phyloP scores from a whole-genome alignment of 257 asterid genomes.

The Solanum chiquidenum region DNA sequence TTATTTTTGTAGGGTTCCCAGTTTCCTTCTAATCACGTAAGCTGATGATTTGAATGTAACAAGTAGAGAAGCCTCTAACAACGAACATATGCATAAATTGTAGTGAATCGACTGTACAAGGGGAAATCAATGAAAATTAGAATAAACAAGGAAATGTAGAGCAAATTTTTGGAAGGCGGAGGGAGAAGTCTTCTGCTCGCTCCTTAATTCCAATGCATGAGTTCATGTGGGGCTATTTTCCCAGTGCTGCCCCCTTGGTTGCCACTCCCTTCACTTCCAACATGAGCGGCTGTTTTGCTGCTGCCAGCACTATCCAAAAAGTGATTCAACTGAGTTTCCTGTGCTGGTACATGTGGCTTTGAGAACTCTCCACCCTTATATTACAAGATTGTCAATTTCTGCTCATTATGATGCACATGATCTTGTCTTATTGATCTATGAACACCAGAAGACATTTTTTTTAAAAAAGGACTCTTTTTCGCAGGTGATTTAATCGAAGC shows the following conservation, averaged over 20 bases:
- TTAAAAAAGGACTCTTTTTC: not conserved
- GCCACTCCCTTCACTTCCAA: not conserved
- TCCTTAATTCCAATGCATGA: not conserved
- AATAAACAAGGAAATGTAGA: not conserved
- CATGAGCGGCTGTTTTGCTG: not conserved
- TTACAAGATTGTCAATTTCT: not conserved
- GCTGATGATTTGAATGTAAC: not conserved
- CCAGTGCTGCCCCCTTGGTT: not conserved
- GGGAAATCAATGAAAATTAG: not conserved
- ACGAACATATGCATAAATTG: not conserved
- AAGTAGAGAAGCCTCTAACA: not conserved
- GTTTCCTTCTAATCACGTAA: not conserved
- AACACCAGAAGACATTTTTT: not conserved
- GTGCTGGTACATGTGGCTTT: not conserved
- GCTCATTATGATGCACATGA: not conserved
- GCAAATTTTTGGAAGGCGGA: not conserved
- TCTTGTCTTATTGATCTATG: not conserved
- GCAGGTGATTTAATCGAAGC: not conserved
- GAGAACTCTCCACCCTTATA: not conserved
- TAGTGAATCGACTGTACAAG: not conserved
- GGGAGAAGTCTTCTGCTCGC: not conserved
- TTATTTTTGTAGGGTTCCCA: not conserved
- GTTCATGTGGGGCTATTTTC: not conserved
- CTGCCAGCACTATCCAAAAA: not conserved
- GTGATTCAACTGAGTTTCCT: not conserved